Base-by-base conservation (phyloP, 1,139 yeast genomes). In the Hanseniaspora uvarum region DNA sequence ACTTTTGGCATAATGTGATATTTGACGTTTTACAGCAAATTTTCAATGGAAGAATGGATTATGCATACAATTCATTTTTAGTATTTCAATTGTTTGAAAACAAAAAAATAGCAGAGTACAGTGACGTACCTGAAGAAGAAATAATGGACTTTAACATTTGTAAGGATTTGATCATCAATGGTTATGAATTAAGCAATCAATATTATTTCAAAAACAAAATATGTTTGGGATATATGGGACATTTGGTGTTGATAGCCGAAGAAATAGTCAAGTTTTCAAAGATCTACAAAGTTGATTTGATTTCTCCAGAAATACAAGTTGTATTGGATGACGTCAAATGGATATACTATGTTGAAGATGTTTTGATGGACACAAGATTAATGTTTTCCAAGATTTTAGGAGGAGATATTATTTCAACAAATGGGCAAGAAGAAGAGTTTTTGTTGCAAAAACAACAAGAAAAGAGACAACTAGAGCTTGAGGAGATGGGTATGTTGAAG, bases 1-100 rank as follows among this genome's bases (percentile, higher is more conserved):
- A 92, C 67, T 92, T 92, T 65, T 75, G 94, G 70, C 99, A 92
- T 70, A 92, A 92, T 64, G 98, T 94, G 56, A 96, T 92, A 8
- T 92, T 92, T 71, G 99, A 92, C 68, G 86, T 92, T 60, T 94
- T 92, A 40, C 99, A 94, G 69, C 99, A 92, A 68, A 84, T 92
- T 14, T 77, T 92, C 65, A 89, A 88, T 68, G 98, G 97, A 0
- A 86, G 95, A 19, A 86, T 92, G 89, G 95, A 88, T 59, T 84
- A 86, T 62, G 86, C 87, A 1, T 92, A 84, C 72, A 92, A 92
- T 70, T 83, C 86, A 62, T 89, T 83, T 64, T 70, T 92, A 56
- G 95, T 67, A 0, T 65, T 61, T 52, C 62, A 68, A 8, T 59
- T 67, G 33, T 66, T 67, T 56, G 62, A 64, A 47, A 57, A 61